Evolutionary conservation across 1,284 basidiomycete species (phyloP).

Genomic region (Erythrobasidium hasegawianum): DNA sequence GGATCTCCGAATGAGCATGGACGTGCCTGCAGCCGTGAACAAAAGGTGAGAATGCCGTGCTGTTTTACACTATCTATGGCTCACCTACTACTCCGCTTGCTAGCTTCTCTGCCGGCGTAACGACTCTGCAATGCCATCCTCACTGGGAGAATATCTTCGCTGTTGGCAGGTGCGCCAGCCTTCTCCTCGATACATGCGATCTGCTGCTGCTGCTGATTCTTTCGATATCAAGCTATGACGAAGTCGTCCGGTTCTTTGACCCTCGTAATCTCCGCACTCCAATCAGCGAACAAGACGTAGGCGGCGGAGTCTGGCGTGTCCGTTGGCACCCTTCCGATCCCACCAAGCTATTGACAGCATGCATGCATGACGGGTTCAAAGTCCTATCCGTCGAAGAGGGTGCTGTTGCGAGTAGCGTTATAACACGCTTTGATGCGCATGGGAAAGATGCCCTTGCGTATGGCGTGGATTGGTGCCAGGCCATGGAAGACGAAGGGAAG

Average conservation of each 20-base stretch:
- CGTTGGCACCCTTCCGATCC: constrained; percentile 81
- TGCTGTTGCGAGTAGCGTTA: constrained; percentile 49
- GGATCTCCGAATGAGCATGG: constrained; percentile 71
- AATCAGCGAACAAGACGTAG: constrained; percentile 63
- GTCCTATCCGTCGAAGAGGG: constrained; percentile 57
- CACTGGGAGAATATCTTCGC: constrained; percentile 75
- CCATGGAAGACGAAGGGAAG: constrained; percentile 42
- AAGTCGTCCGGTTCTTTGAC: constrained; percentile 77
- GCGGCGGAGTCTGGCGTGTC: constrained; percentile 91
- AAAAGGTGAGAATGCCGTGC: constrained; percentile 57
- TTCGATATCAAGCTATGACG: constrained; percentile 72
- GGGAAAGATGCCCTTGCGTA: constrained; percentile 71
- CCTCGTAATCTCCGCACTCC: constrained; percentile 63
- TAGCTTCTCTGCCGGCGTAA: constrained; percentile 90
- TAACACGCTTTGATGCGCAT: constrained; percentile 70
- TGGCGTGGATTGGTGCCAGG: constrained; percentile 88
- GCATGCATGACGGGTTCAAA: constrained; percentile 97
- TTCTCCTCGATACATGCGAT: background rate
- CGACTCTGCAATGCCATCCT: constrained; percentile 81
- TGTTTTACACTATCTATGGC: background rate
- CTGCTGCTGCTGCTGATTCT: no score
- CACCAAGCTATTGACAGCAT: constrained; percentile 75
- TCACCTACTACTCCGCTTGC: background rate
- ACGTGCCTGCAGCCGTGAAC: constrained; percentile 65
- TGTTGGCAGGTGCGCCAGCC: constrained; percentile 70